Evolutionary conservation across 73 alveolate genomes (phyloP).

Genomic region (Symbiodinium natans): DNA sequence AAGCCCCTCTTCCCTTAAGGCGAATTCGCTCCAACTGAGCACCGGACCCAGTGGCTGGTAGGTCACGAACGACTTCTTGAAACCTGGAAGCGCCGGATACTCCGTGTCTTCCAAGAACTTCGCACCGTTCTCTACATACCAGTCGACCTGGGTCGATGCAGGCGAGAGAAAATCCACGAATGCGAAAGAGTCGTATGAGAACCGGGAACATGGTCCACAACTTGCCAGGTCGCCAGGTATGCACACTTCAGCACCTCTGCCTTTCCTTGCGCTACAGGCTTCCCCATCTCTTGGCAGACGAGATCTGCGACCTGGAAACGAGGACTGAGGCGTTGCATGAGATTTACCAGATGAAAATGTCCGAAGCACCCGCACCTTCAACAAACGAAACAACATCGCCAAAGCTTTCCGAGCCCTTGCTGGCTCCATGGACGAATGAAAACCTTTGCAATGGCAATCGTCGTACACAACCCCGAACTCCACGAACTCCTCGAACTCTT

Average conservation of each 20-base stretch:
- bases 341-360: background rate
- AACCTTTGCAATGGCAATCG: background rate
- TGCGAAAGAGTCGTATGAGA: background rate
- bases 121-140: slow-evolving; percentile 84
- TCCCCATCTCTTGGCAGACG: slow-evolving; percentile 96
- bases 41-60: slow-evolving; percentile 96
- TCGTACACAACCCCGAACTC: background rate
- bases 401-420: background rate
- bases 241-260: slow-evolving; percentile 95
- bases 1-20: no score
- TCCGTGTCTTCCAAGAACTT: slow-evolving; percentile 77
- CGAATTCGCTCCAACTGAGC: no score
- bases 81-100: slow-evolving; percentile 91
- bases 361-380: background rate
- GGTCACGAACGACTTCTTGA: slow-evolving; percentile 78
- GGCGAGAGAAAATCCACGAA: background rate
- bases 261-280: slow-evolving; percentile 94
- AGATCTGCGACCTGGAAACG: slow-evolving; percentile 89
- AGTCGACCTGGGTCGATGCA: slow-evolving; percentile 51
- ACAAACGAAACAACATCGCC: no score
- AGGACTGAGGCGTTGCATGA: background rate
- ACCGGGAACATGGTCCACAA: background rate
- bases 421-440: background rate
- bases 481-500: background rate
- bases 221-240: slow-evolving; percentile 5